These are phyloP conservation scores for Sistotremastrum niveocremeum DNA, from an alignment of 768 basidiomycete species.

Conservation along the genomic window DNA sequence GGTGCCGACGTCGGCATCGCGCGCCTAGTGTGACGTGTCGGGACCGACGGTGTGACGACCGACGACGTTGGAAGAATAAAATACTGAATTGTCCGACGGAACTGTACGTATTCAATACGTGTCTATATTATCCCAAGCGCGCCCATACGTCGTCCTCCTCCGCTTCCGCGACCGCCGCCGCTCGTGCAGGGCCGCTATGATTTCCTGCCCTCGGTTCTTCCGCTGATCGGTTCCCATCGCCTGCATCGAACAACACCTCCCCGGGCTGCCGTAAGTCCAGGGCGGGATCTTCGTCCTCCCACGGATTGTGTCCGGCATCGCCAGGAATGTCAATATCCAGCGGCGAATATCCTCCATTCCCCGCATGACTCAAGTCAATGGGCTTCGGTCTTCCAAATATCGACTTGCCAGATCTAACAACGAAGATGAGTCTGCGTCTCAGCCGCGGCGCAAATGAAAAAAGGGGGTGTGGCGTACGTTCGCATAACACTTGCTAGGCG, in stretches of 20 bases:
- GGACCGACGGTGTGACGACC: conserved; percentile 16
- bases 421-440: not conserved
- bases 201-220: not conserved
- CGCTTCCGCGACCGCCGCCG: conserved; percentile 37
- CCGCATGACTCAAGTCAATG: conserved; percentile 65
- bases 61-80: conserved; percentile 9
- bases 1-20: no score
- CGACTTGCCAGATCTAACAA: conserved; percentile 65
- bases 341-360: conserved; percentile 42
- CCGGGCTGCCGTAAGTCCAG: conserved; percentile 44
- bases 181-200: conserved; percentile 39
- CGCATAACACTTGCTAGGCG: conserved; percentile 87
- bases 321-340: conserved; percentile 66
- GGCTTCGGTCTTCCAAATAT: conserved; percentile 80
- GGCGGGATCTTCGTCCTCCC: conserved; percentile 33
- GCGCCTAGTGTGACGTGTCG: conserved; percentile 3
- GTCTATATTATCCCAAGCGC: conserved; percentile 21
- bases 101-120: no score
- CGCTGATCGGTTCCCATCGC: conserved; percentile 14
- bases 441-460: not conserved
- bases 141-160: conserved; percentile 67
- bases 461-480: conserved; percentile 45
- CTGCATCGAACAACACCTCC: conserved; percentile 53
- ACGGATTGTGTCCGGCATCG: conserved; percentile 30
- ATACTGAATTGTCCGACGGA: no score